These are phyloP conservation scores for Globisporangium apiculatum DNA, from an alignment of 352 stramenopile species.

Conservation along the genomic window DNA sequence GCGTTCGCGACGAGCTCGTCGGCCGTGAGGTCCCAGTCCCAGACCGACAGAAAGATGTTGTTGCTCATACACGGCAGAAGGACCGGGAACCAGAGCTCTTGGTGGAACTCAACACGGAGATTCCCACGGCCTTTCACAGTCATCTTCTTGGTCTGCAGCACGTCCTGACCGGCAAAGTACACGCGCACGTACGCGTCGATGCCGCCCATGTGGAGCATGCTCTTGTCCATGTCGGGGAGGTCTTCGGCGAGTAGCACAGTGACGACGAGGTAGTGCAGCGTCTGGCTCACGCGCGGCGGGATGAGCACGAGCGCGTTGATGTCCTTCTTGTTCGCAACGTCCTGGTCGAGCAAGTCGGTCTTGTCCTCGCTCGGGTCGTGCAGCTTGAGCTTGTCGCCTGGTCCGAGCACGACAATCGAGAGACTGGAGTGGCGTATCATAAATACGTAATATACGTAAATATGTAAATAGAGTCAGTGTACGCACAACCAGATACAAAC, in stretches of 20 bases:
- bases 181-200: conserved; percentile 81
- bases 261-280: conserved; percentile 70
- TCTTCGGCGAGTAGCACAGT: conserved; percentile 74
- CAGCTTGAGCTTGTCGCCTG: conserved; percentile 71
- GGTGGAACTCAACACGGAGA: conserved; percentile 42
- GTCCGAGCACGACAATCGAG: conserved; percentile 81
- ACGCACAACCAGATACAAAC: too few relatives aligned
- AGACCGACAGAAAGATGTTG: conserved; percentile 78
- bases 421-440: conserved; percentile 26
- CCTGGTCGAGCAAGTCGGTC: conserved; percentile 24
- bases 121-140: conserved; percentile 54
- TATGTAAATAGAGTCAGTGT: neutral
- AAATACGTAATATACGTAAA: neutral
- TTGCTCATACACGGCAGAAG: conserved; percentile 77
- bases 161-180: conserved; percentile 65
- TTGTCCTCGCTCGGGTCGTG: conserved; percentile 40
- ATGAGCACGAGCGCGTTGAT: conserved; percentile 80
- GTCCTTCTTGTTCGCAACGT: conserved; percentile 43
- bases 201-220: conserved; percentile 46
- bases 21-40: conserved; percentile 65
- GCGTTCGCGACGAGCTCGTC: conserved; percentile 73
- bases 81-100: conserved; percentile 87
- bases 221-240: conserved; percentile 81
- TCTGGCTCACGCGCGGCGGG: conserved; percentile 63
- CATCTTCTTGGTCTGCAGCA: conserved; percentile 62